A percentile compares a stretch with the other conserved stretches of the same genome.
Evolutionary conservation across 768 basidiomycete genomes (phyloP).

Genomic region (Crepidotus variabilis): DNA sequence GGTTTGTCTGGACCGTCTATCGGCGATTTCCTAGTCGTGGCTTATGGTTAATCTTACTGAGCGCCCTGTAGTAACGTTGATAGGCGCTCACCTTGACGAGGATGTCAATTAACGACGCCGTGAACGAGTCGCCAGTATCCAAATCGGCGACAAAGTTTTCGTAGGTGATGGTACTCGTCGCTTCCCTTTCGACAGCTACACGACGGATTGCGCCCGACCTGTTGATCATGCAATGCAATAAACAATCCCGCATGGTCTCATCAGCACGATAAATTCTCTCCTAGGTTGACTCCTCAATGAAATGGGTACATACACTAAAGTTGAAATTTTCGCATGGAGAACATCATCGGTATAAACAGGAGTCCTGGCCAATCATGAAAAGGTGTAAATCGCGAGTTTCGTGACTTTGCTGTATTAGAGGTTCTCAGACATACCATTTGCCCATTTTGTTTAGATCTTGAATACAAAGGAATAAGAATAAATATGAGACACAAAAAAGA

Average conservation of each 20-base stretch:
- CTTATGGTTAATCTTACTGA: neutral
- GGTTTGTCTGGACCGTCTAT: slow-evolving; percentile 56
- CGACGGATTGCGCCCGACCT: slow-evolving; percentile 75
- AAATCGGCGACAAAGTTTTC: slow-evolving; percentile 74
- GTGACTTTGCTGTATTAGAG: slow-evolving; percentile 9
- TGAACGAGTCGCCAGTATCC: slow-evolving; percentile 79
- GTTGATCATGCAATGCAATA: slow-evolving; percentile 1
- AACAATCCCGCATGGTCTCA: neutral
- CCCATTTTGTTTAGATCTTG: slow-evolving; percentile 2
- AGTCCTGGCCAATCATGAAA: slow-evolving; percentile 44
- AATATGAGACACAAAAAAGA: too few species aligned
- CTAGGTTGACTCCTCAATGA: neutral
- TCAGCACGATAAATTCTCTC: neutral
- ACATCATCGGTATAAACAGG: slow-evolving; percentile 70
- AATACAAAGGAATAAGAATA: too few species aligned
- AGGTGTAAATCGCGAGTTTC: slow-evolving; percentile 11
- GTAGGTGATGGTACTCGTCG: slow-evolving; percentile 54
- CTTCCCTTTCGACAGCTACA: slow-evolving; percentile 63
- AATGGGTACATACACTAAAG: slow-evolving; percentile 60
- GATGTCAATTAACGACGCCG: slow-evolving; percentile 68
- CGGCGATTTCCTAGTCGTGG: slow-evolving; percentile 63
- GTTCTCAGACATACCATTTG: slow-evolving; percentile 13
- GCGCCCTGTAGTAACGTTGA: neutral
- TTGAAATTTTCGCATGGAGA: slow-evolving; percentile 70
- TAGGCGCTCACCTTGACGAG: slow-evolving; percentile 63